These are phyloP conservation scores for Colletotrichum tropicale DNA, from an alignment of 2,329 filamentous ascomycete species.

Conservation along the genomic window DNA sequence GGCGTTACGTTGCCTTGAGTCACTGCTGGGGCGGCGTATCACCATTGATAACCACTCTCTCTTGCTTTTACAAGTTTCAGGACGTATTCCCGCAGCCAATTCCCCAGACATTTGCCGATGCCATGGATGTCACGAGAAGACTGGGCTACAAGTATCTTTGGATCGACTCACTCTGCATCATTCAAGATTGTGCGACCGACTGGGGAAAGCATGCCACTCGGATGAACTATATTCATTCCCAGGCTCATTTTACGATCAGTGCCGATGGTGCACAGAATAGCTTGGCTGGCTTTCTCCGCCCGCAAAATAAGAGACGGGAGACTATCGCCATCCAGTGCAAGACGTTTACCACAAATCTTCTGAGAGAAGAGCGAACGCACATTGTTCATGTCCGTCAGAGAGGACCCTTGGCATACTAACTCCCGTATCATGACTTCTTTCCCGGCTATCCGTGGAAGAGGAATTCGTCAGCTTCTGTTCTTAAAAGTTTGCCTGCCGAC, in stretches of 20 bases:
- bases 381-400: background rate
- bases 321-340: background rate
- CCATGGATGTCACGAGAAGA: background rate
- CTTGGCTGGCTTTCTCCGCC: background rate
- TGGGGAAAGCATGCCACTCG: background rate
- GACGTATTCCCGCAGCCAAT: background rate
- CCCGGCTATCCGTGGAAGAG: background rate
- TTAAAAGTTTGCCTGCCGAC: background rate
- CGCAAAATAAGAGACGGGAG: background rate
- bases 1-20: background rate
- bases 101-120: background rate
- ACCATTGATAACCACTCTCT: background rate
- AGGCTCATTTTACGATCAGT: background rate
- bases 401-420: background rate
- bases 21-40: background rate
- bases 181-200: background rate
- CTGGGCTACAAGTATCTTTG: background rate
- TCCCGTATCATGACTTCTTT: background rate
- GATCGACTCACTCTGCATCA: background rate
- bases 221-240: background rate
- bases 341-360: background rate
- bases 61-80: background rate
- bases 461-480: background rate
- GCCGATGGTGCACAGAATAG: background rate
- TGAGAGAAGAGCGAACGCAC: background rate